These are phyloP conservation scores for Paecilomyces niveus DNA, from an alignment of 2,329 filamentous ascomycete species.

Conservation along the genomic window DNA sequence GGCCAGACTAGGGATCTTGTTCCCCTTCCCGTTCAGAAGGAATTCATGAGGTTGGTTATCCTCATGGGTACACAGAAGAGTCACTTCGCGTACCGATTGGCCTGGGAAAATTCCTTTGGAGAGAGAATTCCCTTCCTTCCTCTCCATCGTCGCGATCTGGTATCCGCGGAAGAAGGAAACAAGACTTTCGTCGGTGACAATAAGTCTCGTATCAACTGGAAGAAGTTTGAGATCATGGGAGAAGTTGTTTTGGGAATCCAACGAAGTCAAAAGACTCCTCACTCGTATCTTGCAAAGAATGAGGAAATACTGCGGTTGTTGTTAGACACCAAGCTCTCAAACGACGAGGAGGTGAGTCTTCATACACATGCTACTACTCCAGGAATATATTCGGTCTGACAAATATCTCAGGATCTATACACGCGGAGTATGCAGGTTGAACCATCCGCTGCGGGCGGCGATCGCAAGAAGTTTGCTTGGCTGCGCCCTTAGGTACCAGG, in stretches of 20 bases:
- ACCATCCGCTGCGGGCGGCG: conserved; percentile 33
- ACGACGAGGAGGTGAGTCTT: conserved; percentile 74
- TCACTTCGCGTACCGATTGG: conserved; percentile 90
- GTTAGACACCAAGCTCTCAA: conserved; percentile 71
- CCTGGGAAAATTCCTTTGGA: conserved; percentile 89
- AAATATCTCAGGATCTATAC: conserved; percentile 46
- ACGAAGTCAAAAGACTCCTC: conserved; percentile 80
- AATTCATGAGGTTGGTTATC: conserved; percentile 80
- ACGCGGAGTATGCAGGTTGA: conserved; percentile 51
- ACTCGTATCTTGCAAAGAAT: conserved; percentile 62
- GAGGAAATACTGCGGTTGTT: conserved; percentile 68
- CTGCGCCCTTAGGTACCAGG: conserved; percentile 2
- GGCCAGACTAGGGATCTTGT: conserved; percentile 72
- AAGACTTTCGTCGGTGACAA: conserved; percentile 73
- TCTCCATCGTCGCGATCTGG: conserved; percentile 79
- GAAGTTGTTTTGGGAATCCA: conserved; percentile 87
- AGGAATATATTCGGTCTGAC: conserved; percentile 1
- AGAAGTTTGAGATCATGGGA: conserved; percentile 93
- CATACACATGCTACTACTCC: neutral
- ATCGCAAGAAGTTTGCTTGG: conserved; percentile 36
- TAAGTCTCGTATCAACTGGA: conserved; percentile 84
- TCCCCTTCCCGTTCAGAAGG: conserved; percentile 63
- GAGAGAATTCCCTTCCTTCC: conserved; percentile 92
- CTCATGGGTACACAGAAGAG: conserved; percentile 91
- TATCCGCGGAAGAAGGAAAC: conserved; percentile 88